A percentile compares a stretch with the other conserved stretches of the same genome.
phyloP scores from a whole-genome alignment of 345 rosid genomes.

The Eutrema yunnanense region DNA sequence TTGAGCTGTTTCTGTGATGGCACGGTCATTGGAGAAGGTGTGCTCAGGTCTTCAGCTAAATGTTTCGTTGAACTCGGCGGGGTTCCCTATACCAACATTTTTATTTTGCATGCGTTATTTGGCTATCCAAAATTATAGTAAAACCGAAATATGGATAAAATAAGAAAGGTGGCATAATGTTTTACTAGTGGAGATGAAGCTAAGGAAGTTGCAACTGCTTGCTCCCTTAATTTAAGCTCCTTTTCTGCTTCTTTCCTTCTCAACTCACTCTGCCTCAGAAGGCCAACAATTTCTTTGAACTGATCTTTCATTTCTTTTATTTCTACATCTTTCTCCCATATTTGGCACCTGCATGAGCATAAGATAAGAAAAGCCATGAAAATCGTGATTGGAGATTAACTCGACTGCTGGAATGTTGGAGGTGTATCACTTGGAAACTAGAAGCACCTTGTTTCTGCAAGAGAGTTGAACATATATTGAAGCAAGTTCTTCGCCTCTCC shows the following conservation, averaged over 20 bases:
- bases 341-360: constrained; percentile 56
- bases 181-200: constrained; percentile 62
- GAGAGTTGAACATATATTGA: constrained; percentile 87
- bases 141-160: background rate
- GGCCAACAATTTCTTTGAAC: constrained; percentile 74
- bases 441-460: constrained; percentile 71
- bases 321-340: constrained; percentile 93
- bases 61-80: constrained; percentile 61
- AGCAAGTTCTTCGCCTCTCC: constrained; percentile 96
- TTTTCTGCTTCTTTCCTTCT: constrained; percentile 76
- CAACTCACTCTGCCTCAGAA: constrained; percentile 70
- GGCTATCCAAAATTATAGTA: background rate
- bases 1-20: constrained; percentile 94
- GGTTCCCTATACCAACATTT: constrained; percentile 41
- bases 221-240: constrained; percentile 77
- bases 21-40: constrained; percentile 66
- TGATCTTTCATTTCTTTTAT: constrained; percentile 92
- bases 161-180: background rate
- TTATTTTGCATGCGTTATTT: background rate
- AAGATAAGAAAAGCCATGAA: background rate
- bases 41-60: constrained; percentile 48
- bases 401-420: background rate
- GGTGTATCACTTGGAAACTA: background rate
- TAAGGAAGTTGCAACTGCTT: constrained; percentile 57
- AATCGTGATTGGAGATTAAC: background rate